phyloP scores from a whole-genome alignment of 192 early-diverging fungal species.

The Coemansia aciculifera region DNA sequence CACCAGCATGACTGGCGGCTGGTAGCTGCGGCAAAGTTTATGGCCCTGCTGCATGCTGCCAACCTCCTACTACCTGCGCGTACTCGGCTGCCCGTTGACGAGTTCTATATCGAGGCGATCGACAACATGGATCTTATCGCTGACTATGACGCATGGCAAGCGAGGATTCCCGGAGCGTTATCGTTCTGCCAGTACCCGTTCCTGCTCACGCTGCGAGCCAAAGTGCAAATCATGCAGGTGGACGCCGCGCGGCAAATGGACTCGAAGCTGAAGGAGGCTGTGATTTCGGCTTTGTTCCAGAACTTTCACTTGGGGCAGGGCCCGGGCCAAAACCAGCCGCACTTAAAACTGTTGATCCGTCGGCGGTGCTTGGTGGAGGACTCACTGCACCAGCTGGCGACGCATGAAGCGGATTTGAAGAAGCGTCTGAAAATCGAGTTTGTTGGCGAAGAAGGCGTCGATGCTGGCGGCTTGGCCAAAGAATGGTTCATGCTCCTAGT shows the following conservation, averaged over 20 bases:
- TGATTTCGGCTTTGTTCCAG: slow-evolving; percentile 62
- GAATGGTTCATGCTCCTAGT: slow-evolving; percentile 97
- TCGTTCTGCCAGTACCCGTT: slow-evolving; percentile 85
- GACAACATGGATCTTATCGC: slow-evolving; percentile 70
- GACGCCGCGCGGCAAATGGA: slow-evolving; percentile 79
- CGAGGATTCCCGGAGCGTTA: slow-evolving; percentile 56
- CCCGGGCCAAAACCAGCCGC: slow-evolving; percentile 46
- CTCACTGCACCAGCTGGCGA: slow-evolving; percentile 73
- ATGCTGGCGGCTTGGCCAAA: slow-evolving; percentile 94
- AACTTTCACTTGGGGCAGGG: slow-evolving; percentile 29
- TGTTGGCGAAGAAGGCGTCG: slow-evolving; percentile 91
- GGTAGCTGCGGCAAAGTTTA: slow-evolving; percentile 78
- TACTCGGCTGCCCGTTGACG: slow-evolving; percentile 61
- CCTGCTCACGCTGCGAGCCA: slow-evolving; percentile 71
- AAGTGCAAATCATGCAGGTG: slow-evolving; percentile 74
- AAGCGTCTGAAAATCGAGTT: slow-evolving; percentile 92
- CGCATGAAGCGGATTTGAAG: slow-evolving; percentile 78
- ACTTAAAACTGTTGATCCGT: slow-evolving; percentile 62
- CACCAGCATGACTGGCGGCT: slow-evolving; percentile 89
- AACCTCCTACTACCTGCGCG: slow-evolving; percentile 59
- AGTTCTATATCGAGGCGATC: slow-evolving; percentile 84
- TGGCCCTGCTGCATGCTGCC: slow-evolving; percentile 84
- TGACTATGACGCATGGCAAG: slow-evolving; percentile 78
- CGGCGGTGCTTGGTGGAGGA: slow-evolving; percentile 71
- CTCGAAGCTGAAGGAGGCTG: slow-evolving; percentile 67